Evolutionary conservation across 306 rosid species (phyloP).

Genomic region (Vachellia collinsii): DNA sequence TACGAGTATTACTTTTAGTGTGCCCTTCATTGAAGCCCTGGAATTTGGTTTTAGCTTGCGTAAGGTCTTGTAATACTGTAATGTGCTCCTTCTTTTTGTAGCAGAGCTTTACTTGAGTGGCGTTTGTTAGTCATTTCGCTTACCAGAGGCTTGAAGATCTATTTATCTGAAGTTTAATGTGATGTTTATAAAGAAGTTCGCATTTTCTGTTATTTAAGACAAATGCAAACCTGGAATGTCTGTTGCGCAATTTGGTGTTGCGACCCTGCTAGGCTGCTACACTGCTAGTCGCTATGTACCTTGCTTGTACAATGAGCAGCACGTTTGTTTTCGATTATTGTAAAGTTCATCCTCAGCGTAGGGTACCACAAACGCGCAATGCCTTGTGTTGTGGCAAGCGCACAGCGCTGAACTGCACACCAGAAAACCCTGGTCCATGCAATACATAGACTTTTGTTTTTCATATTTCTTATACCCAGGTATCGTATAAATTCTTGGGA

Average conservation of each 20-base stretch:
- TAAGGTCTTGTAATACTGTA: constrained; percentile 2
- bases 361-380: not conserved
- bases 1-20: not conserved
- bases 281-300: not conserved
- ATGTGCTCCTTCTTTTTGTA: not conserved
- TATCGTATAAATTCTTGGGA: not conserved
- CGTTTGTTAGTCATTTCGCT: not conserved
- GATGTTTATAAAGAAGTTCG: not conserved
- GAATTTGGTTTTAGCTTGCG: not conserved
- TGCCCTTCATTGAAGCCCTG: not conserved
- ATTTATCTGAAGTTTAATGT: not conserved
- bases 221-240: not conserved
- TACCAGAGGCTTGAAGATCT: not conserved
- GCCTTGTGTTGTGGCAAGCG: not conserved
- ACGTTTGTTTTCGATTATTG: not conserved
- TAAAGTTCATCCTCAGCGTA: not conserved
- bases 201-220: not conserved
- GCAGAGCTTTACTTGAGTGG: not conserved
- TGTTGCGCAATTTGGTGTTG: not conserved
- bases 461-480: not conserved
- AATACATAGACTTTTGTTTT: not conserved
- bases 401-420: not conserved
- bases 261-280: not conserved
- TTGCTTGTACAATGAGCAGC: not conserved
- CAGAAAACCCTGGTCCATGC: not conserved